phyloP scores from a whole-genome alignment of 2,329 filamentous ascomycete genomes.

The Aureobasidium sp. region DNA sequence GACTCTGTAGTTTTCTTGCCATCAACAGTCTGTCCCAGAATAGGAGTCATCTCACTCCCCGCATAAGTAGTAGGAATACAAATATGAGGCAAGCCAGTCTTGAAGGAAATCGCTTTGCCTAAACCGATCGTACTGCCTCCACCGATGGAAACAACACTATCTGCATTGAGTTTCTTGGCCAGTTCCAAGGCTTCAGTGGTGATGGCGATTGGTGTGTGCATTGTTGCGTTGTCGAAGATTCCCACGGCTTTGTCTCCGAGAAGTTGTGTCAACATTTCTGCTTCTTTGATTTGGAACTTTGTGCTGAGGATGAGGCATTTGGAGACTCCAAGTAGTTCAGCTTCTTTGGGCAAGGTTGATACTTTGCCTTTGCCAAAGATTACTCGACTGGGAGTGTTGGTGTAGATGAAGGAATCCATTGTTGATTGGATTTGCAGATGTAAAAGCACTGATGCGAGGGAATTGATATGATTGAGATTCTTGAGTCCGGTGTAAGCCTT shows the following conservation, averaged over 20 bases:
- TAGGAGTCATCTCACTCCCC: conserved; percentile 66
- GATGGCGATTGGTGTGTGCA: conserved; percentile 67
- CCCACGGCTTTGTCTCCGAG: conserved; percentile 52
- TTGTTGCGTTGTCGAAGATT: conserved; percentile 62
- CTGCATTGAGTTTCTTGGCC: not conserved
- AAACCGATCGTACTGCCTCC: conserved; percentile 70
- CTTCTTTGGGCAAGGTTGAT: conserved; percentile 49
- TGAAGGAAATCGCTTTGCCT: conserved; percentile 39
- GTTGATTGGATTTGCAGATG: too few species aligned
- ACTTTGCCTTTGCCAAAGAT: conserved; percentile 65
- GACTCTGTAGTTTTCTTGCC: conserved; percentile 64
- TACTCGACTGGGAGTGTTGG: conserved; percentile 57
- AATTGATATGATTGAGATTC: too few species aligned
- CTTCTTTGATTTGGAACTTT: not conserved
- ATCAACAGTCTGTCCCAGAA: conserved; percentile 67
- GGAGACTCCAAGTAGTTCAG: not conserved
- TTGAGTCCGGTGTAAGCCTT: too few species aligned
- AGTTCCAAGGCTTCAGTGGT: conserved; percentile 62
- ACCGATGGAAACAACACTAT: conserved; percentile 47
- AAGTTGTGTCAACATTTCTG: conserved; percentile 40
- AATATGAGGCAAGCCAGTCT: conserved; percentile 38
- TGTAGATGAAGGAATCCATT: conserved; percentile 57
- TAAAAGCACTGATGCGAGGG: too few species aligned
- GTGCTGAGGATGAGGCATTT: not conserved
- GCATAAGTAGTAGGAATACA: conserved; percentile 40